Percentiles rank a stretch among this genome's conserved stretches.
These are phyloP conservation scores for Rhodotorula sp. DNA, from an alignment of 1,284 basidiomycete species.

Conservation along the genomic window DNA sequence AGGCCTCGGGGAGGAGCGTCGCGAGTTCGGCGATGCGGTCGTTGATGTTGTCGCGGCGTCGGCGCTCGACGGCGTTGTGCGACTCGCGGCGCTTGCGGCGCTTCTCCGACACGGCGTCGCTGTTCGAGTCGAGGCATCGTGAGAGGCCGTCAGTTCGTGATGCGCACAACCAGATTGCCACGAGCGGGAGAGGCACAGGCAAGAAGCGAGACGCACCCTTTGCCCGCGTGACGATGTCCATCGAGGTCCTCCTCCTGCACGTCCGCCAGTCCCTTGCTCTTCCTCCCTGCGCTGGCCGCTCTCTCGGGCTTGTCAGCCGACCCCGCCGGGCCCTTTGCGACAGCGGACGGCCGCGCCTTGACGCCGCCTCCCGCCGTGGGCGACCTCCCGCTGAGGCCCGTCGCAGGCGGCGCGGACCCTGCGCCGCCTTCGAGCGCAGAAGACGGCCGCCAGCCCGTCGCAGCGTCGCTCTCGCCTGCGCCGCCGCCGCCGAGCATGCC, in stretches of 20 bases:
- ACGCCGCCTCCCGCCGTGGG: neutral
- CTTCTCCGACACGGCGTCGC: conserved; percentile 60
- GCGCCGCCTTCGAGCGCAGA: neutral
- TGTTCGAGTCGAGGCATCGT: neutral
- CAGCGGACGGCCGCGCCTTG: neutral
- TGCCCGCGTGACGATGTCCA: neutral
- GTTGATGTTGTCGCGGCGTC: conserved; percentile 87
- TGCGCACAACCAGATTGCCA: neutral
- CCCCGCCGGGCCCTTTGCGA: neutral
- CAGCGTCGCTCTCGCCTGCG: neutral
- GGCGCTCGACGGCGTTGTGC: conserved; percentile 86
- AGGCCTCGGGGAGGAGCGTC: conserved; percentile 73
- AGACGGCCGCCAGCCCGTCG: conserved; percentile 23
- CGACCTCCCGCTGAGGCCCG: neutral
- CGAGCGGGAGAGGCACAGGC: neutral
- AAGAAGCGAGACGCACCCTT: conserved; percentile 11
- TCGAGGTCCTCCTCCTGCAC: conserved; percentile 34
- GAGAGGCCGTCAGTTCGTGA: neutral
- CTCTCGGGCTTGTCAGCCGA: neutral
- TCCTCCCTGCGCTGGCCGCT: conserved; percentile 8
- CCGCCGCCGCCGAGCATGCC: neutral
- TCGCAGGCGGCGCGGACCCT: conserved; percentile 3
- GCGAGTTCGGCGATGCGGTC: conserved; percentile 88
- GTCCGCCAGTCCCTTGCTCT: conserved; percentile 28
- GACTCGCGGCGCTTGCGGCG: conserved; percentile 73